A percentile compares a stretch with the other conserved stretches of the same genome.
Evolutionary conservation across 495 filamentous ascomycete genomes (phyloP).

Genomic region (Endocarpon pusillum): DNA sequence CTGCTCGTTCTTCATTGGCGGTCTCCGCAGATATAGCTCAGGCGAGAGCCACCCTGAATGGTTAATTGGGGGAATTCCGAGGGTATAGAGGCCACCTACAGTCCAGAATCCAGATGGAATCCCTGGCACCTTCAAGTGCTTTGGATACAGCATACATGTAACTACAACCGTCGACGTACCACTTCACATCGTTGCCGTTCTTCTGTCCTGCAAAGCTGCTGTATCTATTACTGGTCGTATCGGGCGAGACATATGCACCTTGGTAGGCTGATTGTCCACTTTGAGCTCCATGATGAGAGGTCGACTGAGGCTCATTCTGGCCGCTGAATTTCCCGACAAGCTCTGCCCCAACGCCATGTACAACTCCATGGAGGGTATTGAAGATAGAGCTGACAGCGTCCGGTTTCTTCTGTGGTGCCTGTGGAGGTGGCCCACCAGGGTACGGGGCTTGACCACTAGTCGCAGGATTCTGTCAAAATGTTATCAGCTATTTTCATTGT

Average conservation of each 20-base stretch:
- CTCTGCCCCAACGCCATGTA: slow-evolving; percentile 32
- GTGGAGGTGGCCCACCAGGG: slow-evolving; percentile 5
- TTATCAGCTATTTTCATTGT: slow-evolving; percentile 4
- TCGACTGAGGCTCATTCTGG: slow-evolving; percentile 32
- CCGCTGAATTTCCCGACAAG: slow-evolving; percentile 31
- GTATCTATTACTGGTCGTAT: slow-evolving; percentile 46
- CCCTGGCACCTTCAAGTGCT: slow-evolving; percentile 66
- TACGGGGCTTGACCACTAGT: slow-evolving; percentile 17
- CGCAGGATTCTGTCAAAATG: slow-evolving; percentile 10
- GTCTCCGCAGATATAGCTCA: slow-evolving; percentile 77
- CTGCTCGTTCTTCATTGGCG: slow-evolving; percentile 61
- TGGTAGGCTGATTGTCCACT: slow-evolving; percentile 8
- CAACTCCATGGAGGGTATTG: slow-evolving; percentile 36
- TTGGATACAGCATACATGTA: slow-evolving; percentile 84
- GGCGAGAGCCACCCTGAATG: slow-evolving; percentile 83
- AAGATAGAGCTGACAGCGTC: slow-evolving; percentile 34
- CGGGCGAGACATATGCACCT: slow-evolving; percentile 25
- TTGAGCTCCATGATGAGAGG: not conserved
- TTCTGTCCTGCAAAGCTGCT: slow-evolving; percentile 63
- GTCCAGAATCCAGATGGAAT: slow-evolving; percentile 86
- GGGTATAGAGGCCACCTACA: slow-evolving; percentile 31
- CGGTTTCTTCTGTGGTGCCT: slow-evolving; percentile 14
- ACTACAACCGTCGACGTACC: slow-evolving; percentile 83
- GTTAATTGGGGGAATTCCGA: no score
- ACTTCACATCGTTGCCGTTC: slow-evolving; percentile 55